Evolutionary conservation across 495 filamentous ascomycete species (phyloP), one percentile per base, ranked within the genome.

Genomic region (Xylaria castorea): DNA sequence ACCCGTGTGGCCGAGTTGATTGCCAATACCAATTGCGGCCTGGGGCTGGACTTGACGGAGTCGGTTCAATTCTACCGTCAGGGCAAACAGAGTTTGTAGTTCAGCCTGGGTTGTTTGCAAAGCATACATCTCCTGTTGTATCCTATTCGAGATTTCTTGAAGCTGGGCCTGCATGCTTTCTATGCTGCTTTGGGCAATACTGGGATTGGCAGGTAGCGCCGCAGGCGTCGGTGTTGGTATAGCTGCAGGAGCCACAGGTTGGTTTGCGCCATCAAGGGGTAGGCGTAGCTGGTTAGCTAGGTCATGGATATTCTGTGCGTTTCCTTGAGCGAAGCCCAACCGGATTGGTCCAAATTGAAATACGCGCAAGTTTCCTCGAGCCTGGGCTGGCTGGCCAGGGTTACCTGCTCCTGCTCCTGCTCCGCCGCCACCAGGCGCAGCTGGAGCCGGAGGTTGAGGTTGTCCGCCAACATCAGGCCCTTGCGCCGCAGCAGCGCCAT

Each of bases 331-430:
- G 71, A 89, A 88, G 12, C 83, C 89, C 34, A 91, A 75, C 18
- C 89, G 78, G 22, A 91, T 75, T 11, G 89, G 89, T 1, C 89
- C 89, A n/a, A 91, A 76, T 70, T 89, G 89, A 75, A 90, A 89
- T 73, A 90, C 78, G 58, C 76, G 76, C 71, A 78, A 71, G 51
- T 80, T 79, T 9, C 74, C 74, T 38, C 76, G 76, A 27, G 66
- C 66, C 22, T 75, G 78, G 27, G 73, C 74, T 14, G 69, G 76
- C 73, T 76, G 79, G 20, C 71, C 75, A 36, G 50, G 78, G 62
- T 76, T 80, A 3, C 63, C 51, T 38, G 46, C 63, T 36, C 60
- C 58, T 42, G 27, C 70, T 48, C 70, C 70, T 50, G 71, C 75
- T 34, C 58, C 78, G 67, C 76, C 75, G 53, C 77, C 75, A 40